Conservation (phyloP, 2,329 filamentous ascomycete species). For the Diaporthe sp. region DNA sequence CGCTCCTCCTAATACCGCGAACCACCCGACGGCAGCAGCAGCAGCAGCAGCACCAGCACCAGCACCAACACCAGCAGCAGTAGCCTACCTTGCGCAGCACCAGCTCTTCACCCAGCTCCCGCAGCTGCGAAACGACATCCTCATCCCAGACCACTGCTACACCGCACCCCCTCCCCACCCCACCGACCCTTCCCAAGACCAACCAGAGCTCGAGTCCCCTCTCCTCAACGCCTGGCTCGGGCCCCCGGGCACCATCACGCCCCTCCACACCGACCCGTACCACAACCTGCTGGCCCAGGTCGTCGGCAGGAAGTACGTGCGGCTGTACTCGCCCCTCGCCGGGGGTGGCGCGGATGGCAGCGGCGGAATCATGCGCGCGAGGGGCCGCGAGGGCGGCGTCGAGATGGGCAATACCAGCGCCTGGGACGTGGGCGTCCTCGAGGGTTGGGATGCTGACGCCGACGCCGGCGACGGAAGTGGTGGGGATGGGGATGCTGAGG, state of each 20-base stretch:
- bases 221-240: slow-evolving; percentile 95
- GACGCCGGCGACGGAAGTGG: slow-evolving; percentile 39
- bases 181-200: slow-evolving; percentile 51
- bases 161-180: slow-evolving; percentile 73
- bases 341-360: slow-evolving; percentile 41
- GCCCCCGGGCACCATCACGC: slow-evolving; percentile 88
- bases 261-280: slow-evolving; percentile 93
- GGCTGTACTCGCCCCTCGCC: slow-evolving; percentile 80
- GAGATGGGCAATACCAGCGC: slow-evolving; percentile 93
- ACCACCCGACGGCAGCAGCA: background rate
- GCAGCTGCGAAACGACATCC: slow-evolving; percentile 79
- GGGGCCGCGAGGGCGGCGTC: slow-evolving; percentile 76
- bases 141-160: slow-evolving; percentile 88
- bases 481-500: slow-evolving; percentile 40
- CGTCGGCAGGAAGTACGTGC: slow-evolving; percentile 91
- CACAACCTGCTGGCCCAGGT: slow-evolving; percentile 94
- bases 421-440: slow-evolving; percentile 80
- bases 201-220: slow-evolving; percentile 65
- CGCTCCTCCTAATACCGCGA: background rate
- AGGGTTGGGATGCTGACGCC: slow-evolving; percentile 67
- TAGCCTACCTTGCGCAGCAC: slow-evolving; percentile 88
- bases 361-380: slow-evolving; percentile 66
- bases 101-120: slow-evolving; percentile 89
- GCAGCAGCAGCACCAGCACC: background rate
- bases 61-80: background rate